These are phyloP conservation scores for Xylaria telfairii DNA, from an alignment of 495 filamentous ascomycete genomes.

Conservation along the genomic window DNA sequence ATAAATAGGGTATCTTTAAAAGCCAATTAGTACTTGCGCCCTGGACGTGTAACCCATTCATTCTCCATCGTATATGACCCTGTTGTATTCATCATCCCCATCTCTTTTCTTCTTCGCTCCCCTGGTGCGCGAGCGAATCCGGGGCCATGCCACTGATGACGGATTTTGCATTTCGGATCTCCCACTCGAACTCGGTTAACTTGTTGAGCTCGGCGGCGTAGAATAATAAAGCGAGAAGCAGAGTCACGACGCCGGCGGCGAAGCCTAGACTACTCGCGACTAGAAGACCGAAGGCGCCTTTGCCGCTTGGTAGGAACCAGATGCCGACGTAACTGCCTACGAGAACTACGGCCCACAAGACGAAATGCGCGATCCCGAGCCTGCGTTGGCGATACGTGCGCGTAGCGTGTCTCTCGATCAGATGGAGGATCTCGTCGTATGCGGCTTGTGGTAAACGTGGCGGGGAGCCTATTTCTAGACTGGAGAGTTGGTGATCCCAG, in stretches of 20 bases:
- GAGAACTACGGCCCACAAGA: slow-evolving; percentile 65
- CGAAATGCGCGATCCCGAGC: slow-evolving; percentile 75
- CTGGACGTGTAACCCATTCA: background rate
- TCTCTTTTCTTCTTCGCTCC: slow-evolving; percentile 29
- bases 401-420: slow-evolving; percentile 66
- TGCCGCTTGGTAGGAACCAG: slow-evolving; percentile 81
- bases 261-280: slow-evolving; percentile 79
- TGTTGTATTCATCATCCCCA: slow-evolving; percentile 30
- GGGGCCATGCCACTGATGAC: slow-evolving; percentile 34
- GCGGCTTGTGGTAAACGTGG: slow-evolving; percentile 43
- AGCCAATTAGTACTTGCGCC: background rate
- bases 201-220: slow-evolving; percentile 81
- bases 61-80: background rate
- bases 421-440: slow-evolving; percentile 76
- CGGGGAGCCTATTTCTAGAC: slow-evolving; percentile 27
- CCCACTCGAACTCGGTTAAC: slow-evolving; percentile 94
- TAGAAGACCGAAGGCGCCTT: slow-evolving; percentile 80
- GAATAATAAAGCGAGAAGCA: slow-evolving; percentile 85
- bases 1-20: slow-evolving; percentile 14
- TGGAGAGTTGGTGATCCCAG: slow-evolving; percentile 33
- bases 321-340: slow-evolving; percentile 77
- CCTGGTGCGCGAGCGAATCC: slow-evolving; percentile 31
- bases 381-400: slow-evolving; percentile 74
- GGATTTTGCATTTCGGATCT: slow-evolving; percentile 73
- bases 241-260: slow-evolving; percentile 77